A percentile compares a stretch with the other conserved stretches of the same genome.
These are phyloP conservation scores for Hymenoscyphus occultus DNA, from an alignment of 2,329 filamentous ascomycete genomes.

Conservation along the genomic window DNA sequence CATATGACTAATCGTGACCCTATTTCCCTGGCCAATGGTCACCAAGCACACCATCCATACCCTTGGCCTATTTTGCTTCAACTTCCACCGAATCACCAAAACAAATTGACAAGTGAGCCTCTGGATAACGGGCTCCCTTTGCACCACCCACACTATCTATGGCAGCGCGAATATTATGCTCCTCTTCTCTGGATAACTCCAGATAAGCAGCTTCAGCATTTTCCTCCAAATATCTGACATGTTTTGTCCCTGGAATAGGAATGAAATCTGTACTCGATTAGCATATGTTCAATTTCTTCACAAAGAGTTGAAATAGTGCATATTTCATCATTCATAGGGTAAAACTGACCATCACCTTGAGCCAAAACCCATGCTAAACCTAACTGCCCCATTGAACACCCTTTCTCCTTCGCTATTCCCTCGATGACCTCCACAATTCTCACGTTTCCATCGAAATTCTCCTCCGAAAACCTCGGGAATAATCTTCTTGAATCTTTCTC, in stretches of 20 bases:
- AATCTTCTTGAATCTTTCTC: conserved; percentile 46
- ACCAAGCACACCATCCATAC: no score
- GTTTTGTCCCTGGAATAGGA: conserved; percentile 54
- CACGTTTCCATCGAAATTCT: conserved; percentile 52
- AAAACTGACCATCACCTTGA: conserved; percentile 40
- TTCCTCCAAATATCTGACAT: conserved; percentile 42
- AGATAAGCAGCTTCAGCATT: conserved; percentile 22
- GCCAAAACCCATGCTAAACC: conserved; percentile 52
- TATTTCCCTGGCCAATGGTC: no score
- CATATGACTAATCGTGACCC: no score
- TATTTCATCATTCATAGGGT: neutral
- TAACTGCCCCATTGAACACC: conserved; percentile 47
- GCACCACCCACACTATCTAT: neutral
- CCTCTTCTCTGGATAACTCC: conserved; percentile 1
- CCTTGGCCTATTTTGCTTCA: neutral
- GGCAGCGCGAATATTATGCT: neutral
- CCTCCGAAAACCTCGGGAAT: conserved; percentile 46
- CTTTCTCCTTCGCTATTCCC: conserved; percentile 49
- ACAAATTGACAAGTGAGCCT: neutral
- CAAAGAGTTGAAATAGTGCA: neutral
- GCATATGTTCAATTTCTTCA: neutral
- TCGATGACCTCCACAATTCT: conserved; percentile 45
- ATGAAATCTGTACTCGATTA: conserved; percentile 41
- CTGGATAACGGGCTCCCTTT: neutral
- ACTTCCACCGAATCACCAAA: neutral